Base-by-base conservation (phyloP, 2,329 filamentous ascomycete species). In the Ophiosphaerella narmari region DNA sequence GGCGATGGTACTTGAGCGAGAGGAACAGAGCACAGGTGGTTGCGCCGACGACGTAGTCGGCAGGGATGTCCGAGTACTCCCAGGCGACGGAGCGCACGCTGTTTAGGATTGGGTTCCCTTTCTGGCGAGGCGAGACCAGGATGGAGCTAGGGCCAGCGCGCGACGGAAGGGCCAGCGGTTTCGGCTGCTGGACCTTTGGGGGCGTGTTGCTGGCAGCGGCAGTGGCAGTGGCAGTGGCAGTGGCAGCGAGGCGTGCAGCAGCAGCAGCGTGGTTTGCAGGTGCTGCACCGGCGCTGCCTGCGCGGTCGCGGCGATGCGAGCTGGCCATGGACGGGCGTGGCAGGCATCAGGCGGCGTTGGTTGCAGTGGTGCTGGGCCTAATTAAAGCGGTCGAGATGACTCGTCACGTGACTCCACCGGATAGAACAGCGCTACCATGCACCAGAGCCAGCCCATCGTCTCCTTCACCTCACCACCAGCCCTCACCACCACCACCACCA, bases 21-120 rank as follows among this genome's bases (percentile, higher is more conserved):
- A 99, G 79, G 70, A 97, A 99, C 5, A 99, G 81, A 0, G 90
- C 92, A 66, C 93, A 96, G 6, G 92, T 96, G 0, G 91, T 96
- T 36, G 83, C 71, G 0, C 94, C 93, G 40, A 97, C 80, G 7
- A 93, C 88, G 72, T 95, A 99, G 75, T 99, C 94, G 29, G 93
- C 90, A 1, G 89, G 87, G n/a, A 96, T 96, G 67, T 97, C 93
- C 54, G 90, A 92, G 74, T 96, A 97, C 74, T 99, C 94, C 94
- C 94, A 99, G 0, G 91, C 84, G 50, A 95, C 81, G 1, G 88
- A 86, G 52, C 88, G 87, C 63, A 99, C 84, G 73, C 87, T 85
- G 46, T 90, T 88, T 26, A 99, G 78, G 42, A 97, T 89, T 0
- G 94, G 94, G 65, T 99, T 99, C 54, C 93, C 94, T 74, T 96